A percentile compares a stretch with the other conserved stretches of the same genome.
Conservation (phyloP, 495 filamentous ascomycete genomes). For the Xylaria intraflava region DNA sequence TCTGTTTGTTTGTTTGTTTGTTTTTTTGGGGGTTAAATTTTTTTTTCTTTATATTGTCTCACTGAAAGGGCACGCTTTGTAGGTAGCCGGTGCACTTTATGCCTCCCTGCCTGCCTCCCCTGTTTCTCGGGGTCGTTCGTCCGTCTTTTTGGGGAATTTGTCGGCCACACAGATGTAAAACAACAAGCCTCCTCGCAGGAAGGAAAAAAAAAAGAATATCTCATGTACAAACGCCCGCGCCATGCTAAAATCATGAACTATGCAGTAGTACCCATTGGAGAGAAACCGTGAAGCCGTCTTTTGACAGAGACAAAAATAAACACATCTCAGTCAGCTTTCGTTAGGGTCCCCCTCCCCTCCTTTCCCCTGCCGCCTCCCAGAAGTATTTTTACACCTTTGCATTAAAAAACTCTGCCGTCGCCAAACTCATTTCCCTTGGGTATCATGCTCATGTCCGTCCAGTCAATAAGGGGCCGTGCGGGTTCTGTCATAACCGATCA, state of each 20-base stretch:
- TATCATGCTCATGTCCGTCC: conserved; percentile 22
- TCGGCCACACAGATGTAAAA: conserved; percentile 13
- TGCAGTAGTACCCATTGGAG: conserved; percentile 12
- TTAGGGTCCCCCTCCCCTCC: too few relatives aligned
- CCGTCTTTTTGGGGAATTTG: background rate
- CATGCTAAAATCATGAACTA: conserved; percentile 30
- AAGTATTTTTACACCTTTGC: conserved; percentile 12
- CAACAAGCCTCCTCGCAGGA: too few relatives aligned
- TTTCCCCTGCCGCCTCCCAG: conserved; percentile 1
- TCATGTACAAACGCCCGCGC: conserved; percentile 24
- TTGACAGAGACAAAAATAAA: too few relatives aligned
- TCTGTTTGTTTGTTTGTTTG: too few relatives aligned
- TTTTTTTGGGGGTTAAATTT: background rate
- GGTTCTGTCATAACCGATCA: conserved; percentile 26
- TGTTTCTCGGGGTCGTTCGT: background rate
- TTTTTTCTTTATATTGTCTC: conserved; percentile 6
- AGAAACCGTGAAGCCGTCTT: conserved; percentile 2
- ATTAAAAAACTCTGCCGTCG: conserved; percentile 3
- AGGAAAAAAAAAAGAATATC: too few relatives aligned
- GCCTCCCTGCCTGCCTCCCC: too few relatives aligned
- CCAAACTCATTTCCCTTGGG: conserved; percentile 13
- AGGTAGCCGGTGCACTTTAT: background rate
- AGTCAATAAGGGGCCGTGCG: conserved; percentile 9
- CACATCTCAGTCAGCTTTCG: background rate
- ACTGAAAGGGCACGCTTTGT: background rate